phyloP scores from a whole-genome alignment of 148 eudicot species.

The Spergularia marina region DNA sequence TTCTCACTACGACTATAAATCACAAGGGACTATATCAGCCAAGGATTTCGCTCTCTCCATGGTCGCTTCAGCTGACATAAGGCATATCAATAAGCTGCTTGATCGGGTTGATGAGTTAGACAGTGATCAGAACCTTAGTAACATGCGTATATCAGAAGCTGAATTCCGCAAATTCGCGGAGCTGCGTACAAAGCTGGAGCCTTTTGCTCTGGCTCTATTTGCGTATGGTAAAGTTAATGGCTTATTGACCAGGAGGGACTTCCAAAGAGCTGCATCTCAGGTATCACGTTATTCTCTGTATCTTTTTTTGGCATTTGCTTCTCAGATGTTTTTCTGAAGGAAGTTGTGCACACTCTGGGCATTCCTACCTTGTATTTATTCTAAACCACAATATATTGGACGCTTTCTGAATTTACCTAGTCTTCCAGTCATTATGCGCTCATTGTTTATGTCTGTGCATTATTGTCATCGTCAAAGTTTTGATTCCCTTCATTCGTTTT shows the following conservation, averaged over 20 bases:
- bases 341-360: background rate
- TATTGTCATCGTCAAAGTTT: too few species aligned
- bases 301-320: background rate
- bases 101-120: constrained; percentile 58
- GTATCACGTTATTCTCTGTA: constrained; percentile 24
- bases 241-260: constrained; percentile 51
- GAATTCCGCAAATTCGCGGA: constrained; percentile 58
- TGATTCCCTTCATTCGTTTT: background rate
- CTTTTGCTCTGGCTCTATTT: constrained; percentile 57
- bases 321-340: background rate
- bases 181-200: constrained; percentile 50
- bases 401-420: too few species aligned
- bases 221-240: constrained; percentile 52
- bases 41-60: constrained; percentile 73
- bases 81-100: constrained; percentile 54
- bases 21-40: constrained; percentile 51
- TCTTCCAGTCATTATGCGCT: too few species aligned
- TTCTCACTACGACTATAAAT: constrained; percentile 59
- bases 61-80: constrained; percentile 72
- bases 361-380: background rate
- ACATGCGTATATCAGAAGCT: constrained; percentile 41
- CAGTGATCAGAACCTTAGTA: constrained; percentile 36
- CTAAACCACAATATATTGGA: background rate
- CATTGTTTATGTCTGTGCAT: too few species aligned
- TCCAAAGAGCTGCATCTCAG: constrained; percentile 69